These are phyloP conservation scores for Aspergillus candidus DNA, from an alignment of 2,329 filamentous ascomycete genomes.

Conservation along the genomic window DNA sequence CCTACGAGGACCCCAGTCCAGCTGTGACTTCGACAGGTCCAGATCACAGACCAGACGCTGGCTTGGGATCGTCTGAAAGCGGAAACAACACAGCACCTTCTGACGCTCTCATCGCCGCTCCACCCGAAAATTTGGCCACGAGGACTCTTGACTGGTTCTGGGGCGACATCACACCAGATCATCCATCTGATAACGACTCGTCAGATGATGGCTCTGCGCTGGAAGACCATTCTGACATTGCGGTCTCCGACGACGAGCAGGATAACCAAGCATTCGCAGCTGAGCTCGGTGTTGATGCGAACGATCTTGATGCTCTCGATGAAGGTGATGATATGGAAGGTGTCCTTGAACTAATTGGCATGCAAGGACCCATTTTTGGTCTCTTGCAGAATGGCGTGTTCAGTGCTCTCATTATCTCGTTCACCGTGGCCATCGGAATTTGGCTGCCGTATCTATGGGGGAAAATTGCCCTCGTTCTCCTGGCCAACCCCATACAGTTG, in stretches of 20 bases:
- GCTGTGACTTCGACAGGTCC: neutral
- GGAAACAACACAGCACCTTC: slow-evolving; percentile 1
- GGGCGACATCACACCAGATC: slow-evolving; percentile 33
- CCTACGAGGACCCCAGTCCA: no score
- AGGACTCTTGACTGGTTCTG: slow-evolving; percentile 41
- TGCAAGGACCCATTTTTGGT: slow-evolving; percentile 85
- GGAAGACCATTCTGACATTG: slow-evolving; percentile 56
- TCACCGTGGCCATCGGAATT: slow-evolving; percentile 78
- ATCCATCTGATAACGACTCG: slow-evolving; percentile 50
- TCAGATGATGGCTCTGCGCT: slow-evolving; percentile 53
- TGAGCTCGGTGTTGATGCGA: slow-evolving; percentile 58
- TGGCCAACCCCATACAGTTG: slow-evolving; percentile 69
- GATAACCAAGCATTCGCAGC: slow-evolving; percentile 30
- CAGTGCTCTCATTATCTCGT: slow-evolving; percentile 79
- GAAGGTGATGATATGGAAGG: slow-evolving; percentile 94
- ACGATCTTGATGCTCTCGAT: slow-evolving; percentile 50
- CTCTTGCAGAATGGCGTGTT: slow-evolving; percentile 94
- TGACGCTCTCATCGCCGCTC: slow-evolving; percentile 9
- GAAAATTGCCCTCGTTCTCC: slow-evolving; percentile 70
- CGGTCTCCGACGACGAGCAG: slow-evolving; percentile 30
- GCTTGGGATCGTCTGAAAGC: neutral
- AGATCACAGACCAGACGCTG: neutral
- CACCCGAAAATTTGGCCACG: slow-evolving; percentile 19
- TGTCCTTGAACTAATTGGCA: slow-evolving; percentile 89
- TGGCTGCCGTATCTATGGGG: slow-evolving; percentile 91